phyloP scores from a whole-genome alignment of 1,284 basidiomycete species.

The Cryptococcus sp. region DNA sequence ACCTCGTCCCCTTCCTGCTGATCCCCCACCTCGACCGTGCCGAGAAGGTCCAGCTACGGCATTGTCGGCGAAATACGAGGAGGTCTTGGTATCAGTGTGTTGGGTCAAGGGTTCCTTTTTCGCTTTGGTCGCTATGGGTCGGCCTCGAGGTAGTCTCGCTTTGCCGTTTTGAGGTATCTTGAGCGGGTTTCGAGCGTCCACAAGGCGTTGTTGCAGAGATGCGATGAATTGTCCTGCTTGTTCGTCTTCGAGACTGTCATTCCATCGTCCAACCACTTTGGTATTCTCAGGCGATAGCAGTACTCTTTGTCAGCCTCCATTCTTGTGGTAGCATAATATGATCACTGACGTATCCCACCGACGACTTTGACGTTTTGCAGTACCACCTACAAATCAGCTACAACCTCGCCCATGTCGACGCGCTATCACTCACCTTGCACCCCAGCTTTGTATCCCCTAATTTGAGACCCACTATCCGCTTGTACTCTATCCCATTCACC shows the following conservation, averaged over 20 bases:
- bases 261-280: conserved; percentile 28
- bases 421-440: conserved; percentile 28
- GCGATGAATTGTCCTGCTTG: conserved; percentile 33
- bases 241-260: conserved; percentile 33
- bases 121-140: too few species aligned
- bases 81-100: background rate
- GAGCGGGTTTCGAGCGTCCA: conserved; percentile 11
- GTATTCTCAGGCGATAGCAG: conserved; percentile 37
- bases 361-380: conserved; percentile 33
- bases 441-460: conserved; percentile 43
- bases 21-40: background rate
- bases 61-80: background rate
- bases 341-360: conserved; percentile 23
- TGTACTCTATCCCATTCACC: conserved; percentile 42
- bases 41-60: background rate
- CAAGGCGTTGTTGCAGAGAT: conserved; percentile 18
- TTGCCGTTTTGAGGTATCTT: conserved; percentile 1
- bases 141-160: background rate
- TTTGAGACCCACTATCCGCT: conserved; percentile 24
- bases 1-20: too few species aligned
- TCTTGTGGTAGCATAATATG: background rate
- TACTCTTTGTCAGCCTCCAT: conserved; percentile 9
- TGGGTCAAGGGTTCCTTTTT: background rate
- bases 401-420: background rate
- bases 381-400: conserved; percentile 22